phyloP scores from a whole-genome alignment of 352 stramenopile genomes.

The Pythium oligandrum region DNA sequence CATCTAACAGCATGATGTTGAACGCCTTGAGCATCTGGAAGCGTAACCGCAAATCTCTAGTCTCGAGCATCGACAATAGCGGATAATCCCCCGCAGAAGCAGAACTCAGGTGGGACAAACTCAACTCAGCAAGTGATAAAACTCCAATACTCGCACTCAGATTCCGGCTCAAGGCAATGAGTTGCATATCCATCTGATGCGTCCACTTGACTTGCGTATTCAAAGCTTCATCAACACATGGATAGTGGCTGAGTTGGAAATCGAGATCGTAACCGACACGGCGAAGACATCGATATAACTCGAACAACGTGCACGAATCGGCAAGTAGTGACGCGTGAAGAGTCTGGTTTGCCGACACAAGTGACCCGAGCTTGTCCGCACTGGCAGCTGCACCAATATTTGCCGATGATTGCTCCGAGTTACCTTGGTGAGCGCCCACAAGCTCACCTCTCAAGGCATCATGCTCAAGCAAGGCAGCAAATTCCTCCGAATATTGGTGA shows the following conservation, averaged over 20 bases:
- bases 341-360: too few relatives aligned
- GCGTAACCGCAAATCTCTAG: slow-evolving; percentile 51
- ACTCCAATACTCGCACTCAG: slow-evolving; percentile 49
- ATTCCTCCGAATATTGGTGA: too few relatives aligned
- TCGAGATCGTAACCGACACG: slow-evolving; percentile 53
- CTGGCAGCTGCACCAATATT: too few relatives aligned
- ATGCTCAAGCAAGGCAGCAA: too few relatives aligned
- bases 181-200: slow-evolving; percentile 65
- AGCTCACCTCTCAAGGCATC: too few relatives aligned
- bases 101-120: slow-evolving; percentile 48
- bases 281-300: slow-evolving; percentile 43
- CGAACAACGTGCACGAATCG: slow-evolving; percentile 16
- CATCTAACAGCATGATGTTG: slow-evolving; percentile 45
- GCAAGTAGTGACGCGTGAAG: too few relatives aligned
- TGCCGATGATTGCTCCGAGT: too few relatives aligned
- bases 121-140: slow-evolving; percentile 55
- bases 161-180: slow-evolving; percentile 41
- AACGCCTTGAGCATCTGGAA: slow-evolving; percentile 55
- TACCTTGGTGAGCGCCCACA: too few relatives aligned
- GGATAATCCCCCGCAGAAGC: slow-evolving; percentile 27
- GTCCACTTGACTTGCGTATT: slow-evolving; percentile 61
- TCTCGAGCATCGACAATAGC: slow-evolving; percentile 35
- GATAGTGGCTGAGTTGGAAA: slow-evolving; percentile 45
- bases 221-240: slow-evolving; percentile 32
- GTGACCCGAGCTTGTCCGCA: too few relatives aligned